Percentiles rank a stretch among this genome's conserved stretches.
Conservation (phyloP, 371 early-diverging fungal genomes). For the Mucor sp. region DNA sequence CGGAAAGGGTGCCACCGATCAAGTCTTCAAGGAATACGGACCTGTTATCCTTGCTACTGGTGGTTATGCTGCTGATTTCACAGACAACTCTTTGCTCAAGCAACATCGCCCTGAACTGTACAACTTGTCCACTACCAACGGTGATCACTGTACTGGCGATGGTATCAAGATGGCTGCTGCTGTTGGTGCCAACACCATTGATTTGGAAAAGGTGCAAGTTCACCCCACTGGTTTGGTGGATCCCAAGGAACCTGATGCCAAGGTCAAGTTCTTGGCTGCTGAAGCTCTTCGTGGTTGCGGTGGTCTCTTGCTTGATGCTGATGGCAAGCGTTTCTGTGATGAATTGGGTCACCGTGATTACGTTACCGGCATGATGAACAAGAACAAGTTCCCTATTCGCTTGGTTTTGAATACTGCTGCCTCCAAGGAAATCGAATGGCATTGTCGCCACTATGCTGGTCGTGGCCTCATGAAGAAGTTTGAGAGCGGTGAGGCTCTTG, state of each 20-base stretch:
- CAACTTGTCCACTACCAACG: slow-evolving; percentile 85
- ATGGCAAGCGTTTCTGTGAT: slow-evolving; percentile 92
- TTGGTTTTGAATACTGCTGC: slow-evolving; percentile 85
- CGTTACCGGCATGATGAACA: slow-evolving; percentile 84
- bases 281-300: slow-evolving; percentile 97
- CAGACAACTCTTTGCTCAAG: slow-evolving; percentile 64
- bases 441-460: slow-evolving; percentile 92
- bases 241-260: slow-evolving; percentile 86
- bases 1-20: slow-evolving; percentile 58
- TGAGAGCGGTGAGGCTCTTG: slow-evolving; percentile 72
- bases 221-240: slow-evolving; percentile 97
- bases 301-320: slow-evolving; percentile 82
- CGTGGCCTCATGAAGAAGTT: slow-evolving; percentile 88
- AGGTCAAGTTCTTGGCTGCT: slow-evolving; percentile 90
- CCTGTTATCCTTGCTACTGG: slow-evolving; percentile 96
- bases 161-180: slow-evolving; percentile 89
- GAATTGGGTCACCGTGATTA: slow-evolving; percentile 91
- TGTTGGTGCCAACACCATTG: slow-evolving; percentile 85
- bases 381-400: slow-evolving; percentile 85
- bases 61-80: slow-evolving; percentile 86
- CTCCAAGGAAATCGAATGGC: slow-evolving; percentile 92
- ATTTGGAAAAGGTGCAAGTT: slow-evolving; percentile 97
- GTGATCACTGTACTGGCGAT: slow-evolving; percentile 95
- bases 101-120: slow-evolving; percentile 72
- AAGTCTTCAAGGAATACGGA: slow-evolving; percentile 59